Evolutionary conservation across 1,284 basidiomycete genomes (phyloP), one percentile per base, ranked within the genome.

Genomic region (Moniliella sp.): DNA sequence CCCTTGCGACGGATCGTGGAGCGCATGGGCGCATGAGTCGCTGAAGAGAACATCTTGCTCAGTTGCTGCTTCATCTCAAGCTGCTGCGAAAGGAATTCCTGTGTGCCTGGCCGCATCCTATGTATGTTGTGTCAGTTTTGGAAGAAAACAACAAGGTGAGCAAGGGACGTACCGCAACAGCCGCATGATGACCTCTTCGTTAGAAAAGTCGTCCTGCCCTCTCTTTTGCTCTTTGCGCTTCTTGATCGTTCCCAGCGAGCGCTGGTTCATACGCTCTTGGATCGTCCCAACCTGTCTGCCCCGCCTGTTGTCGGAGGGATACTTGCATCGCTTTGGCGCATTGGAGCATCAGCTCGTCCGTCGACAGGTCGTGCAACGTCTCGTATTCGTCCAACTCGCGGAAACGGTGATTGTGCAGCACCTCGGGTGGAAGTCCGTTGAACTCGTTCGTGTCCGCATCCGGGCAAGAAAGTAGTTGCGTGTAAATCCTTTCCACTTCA

Each of bases 321-420:
- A 72, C 74, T 61, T 78, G 80, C 76, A 76, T 88, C 69, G 79
- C 76, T 3, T 80, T 73, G 18, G 93, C 82, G 51, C 84, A 93
- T 64, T 93, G 84, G 61, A 68, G 50, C 45, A 57, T 55, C 61
- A 91, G 34, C 21, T 43, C 46, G 34, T 58, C 55, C 4, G 55
- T 56, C 25, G 34, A 36, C 28, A 48, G 44, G 29, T 58, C 55
- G 34, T 58, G 55, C 30, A 50, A 39, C 15, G 56, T 17, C 36
- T 11, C 2, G 4, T 15, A 27, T 4, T 18, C 23, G 29, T 11
- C 9, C 12, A 47, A 46, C 39, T 55, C 86, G 28, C 83, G 75
- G 62, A 91, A 97, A 61, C 88, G 93, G 61, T 82, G 76, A 51
- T 88, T 93, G 58, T 91, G 84, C n/a, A 99, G 65, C 10, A 73